A percentile compares a stretch with the other conserved stretches of the same genome.
These are phyloP conservation scores for Aureobasidium sp. DNA, from an alignment of 2,329 filamentous ascomycete species.

Conservation along the genomic window DNA sequence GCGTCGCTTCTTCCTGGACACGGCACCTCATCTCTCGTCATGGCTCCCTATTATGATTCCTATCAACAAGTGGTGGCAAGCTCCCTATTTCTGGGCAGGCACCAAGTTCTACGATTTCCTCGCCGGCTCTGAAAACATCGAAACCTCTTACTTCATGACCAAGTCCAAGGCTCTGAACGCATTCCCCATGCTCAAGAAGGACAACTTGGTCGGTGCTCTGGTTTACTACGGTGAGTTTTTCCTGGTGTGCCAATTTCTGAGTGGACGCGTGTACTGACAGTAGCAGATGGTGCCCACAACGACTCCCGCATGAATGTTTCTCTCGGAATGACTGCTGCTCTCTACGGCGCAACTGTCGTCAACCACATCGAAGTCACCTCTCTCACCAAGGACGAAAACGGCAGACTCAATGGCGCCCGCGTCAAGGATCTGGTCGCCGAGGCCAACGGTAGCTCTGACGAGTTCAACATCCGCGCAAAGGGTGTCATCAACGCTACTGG, in stretches of 20 bases:
- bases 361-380: conserved; percentile 77
- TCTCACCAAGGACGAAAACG: conserved; percentile 66
- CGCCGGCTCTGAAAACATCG: conserved; percentile 79
- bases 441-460: conserved; percentile 54
- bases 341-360: conserved; percentile 75
- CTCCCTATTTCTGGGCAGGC: conserved; percentile 70
- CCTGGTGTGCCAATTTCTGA: background rate
- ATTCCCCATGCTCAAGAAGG: conserved; percentile 81
- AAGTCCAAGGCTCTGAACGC: conserved; percentile 79
- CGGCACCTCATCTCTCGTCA: conserved; percentile 71
- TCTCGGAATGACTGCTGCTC: conserved; percentile 77
- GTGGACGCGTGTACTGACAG: background rate
- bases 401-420: conserved; percentile 65
- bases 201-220: conserved; percentile 69
- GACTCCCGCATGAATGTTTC: conserved; percentile 91
- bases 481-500: conserved; percentile 85
- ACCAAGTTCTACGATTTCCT: conserved; percentile 81
- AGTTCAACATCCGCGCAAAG: conserved; percentile 68
- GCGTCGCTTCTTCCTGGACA: conserved; percentile 75
- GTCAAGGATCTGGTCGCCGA: conserved; percentile 65
- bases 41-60: conserved; percentile 82
- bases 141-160: conserved; percentile 82
- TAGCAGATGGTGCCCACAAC: conserved; percentile 74
- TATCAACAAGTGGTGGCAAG: conserved; percentile 76
- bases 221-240: conserved; percentile 66